Base-by-base conservation (phyloP, 2,329 filamentous ascomycete genomes). In the Alternaria angustiovoidea region DNA sequence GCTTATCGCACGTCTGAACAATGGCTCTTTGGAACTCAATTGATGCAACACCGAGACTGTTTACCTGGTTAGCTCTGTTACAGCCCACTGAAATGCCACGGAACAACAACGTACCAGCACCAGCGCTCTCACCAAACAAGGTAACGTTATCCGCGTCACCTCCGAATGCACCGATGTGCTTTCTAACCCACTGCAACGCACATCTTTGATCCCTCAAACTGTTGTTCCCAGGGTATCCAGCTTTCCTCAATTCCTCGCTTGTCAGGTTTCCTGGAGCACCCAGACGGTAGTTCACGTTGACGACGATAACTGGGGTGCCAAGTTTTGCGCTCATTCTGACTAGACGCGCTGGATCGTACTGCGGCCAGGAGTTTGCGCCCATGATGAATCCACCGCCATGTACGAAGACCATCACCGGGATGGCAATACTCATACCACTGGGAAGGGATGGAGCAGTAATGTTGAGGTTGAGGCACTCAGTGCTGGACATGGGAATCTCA, bases 341-440 rank as follows among this genome's bases (percentile, higher is more conserved):
- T 6, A 86, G 62, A 1, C 76, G 75, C 2, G 68, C 69, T 11
- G 81, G 74, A 58, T 86, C 82, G 63, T 82, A 84, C 38, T 86
- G 81, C 0, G 84, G 84, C 79, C 81, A 86, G 3, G 77, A 82
- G 42, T 81, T 83, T 5, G 81, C 80, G 7, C 84, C 84, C 12
- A 81, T 78, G 1, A 75, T 69, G 41, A 30, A 82, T 0, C 81
- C 84, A 8, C 84, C 84, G 0, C 85, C 84, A 59, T 86, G 83
- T 4, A 86, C 80, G 59, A 83, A 85, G 0, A 83, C 77, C 44
- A 86, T 73, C 1, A 86, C 84, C 0, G 84, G 85, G 2, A 85
- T 70, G 2, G 73, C 75, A 9, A 67, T 70, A 1, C 26, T 22
- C 12, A 14, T 16, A 7, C 20, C 20, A 7, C 58, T 54, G 16